Evolutionary conservation across 2,329 filamentous ascomycete genomes (phyloP).

Genomic region (Blastomyces percursus): DNA sequence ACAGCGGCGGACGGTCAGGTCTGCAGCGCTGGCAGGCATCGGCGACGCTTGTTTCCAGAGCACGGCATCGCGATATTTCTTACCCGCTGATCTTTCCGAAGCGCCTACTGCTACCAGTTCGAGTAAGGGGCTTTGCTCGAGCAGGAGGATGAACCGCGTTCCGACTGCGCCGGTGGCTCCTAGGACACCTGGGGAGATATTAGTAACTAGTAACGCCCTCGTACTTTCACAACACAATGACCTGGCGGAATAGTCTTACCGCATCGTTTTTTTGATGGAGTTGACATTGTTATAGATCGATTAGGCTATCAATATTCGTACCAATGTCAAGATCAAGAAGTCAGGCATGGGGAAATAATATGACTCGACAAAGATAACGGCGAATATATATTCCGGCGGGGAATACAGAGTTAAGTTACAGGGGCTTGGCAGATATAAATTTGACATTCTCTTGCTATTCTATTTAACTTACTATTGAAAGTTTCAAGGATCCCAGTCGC

Average conservation of each 20-base stretch:
- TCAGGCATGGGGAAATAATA: not conserved
- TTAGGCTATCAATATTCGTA: not conserved
- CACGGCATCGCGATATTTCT: slow-evolving; percentile 89
- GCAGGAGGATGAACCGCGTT: slow-evolving; percentile 86
- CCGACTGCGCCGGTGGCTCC: slow-evolving; percentile 91
- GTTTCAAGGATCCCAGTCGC: too few relatives aligned
- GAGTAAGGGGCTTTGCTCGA: slow-evolving; percentile 78
- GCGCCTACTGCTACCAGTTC: slow-evolving; percentile 81
- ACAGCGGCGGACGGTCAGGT: slow-evolving; percentile 78
- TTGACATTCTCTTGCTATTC: too few relatives aligned
- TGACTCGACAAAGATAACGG: not conserved
- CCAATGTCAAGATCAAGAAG: not conserved
- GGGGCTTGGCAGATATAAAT: not conserved
- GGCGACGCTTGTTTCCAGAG: slow-evolving; percentile 85
- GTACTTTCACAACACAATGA: not conserved
- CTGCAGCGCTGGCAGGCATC: slow-evolving; percentile 63
- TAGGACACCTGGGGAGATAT: slow-evolving; percentile 51
- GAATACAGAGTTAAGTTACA: not conserved
- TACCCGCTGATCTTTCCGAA: slow-evolving; percentile 77
- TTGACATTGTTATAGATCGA: not conserved
- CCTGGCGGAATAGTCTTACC: not conserved
- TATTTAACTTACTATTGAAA: too few relatives aligned
- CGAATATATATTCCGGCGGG: not conserved
- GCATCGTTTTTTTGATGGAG: not conserved
- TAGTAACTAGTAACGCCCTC: not conserved